These are phyloP conservation scores for Pilobolus umbonatus DNA, from an alignment of 192 early-diverging fungal genomes.

Conservation along the genomic window DNA sequence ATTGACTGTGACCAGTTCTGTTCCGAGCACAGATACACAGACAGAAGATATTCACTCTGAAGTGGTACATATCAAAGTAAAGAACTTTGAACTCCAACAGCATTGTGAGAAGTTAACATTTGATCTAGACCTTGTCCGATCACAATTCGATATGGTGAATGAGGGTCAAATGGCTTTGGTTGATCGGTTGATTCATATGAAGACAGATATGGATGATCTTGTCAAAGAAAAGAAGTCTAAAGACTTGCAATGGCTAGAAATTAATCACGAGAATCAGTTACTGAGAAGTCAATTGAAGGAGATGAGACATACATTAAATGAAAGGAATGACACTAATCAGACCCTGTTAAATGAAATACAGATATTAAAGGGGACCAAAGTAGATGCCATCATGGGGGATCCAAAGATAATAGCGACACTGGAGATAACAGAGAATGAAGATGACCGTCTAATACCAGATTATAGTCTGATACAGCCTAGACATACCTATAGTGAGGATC, in stretches of 20 bases:
- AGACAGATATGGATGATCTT: slow-evolving; percentile 21
- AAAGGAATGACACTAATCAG: too few species aligned
- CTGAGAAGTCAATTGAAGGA: slow-evolving; percentile 20
- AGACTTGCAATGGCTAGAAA: slow-evolving; percentile 4
- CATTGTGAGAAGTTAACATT: slow-evolving; percentile 19
- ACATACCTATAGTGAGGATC: too few species aligned
- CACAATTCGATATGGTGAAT: slow-evolving; percentile 25
- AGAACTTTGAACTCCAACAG: slow-evolving; percentile 31
- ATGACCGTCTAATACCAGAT: too few species aligned
- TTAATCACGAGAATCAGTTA: slow-evolving; percentile 26
- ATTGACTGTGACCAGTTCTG: neutral
- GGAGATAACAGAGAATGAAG: too few species aligned
- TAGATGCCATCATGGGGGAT: too few species aligned
- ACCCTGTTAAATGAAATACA: too few species aligned
- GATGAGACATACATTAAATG: neutral
- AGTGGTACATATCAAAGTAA: slow-evolving; percentile 25
- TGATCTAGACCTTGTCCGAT: slow-evolving; percentile 21
- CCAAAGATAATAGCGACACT: too few species aligned
- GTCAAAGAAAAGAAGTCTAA: slow-evolving; percentile 9
- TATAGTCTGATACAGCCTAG: too few species aligned
- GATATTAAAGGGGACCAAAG: too few species aligned
- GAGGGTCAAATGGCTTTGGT: slow-evolving; percentile 28
- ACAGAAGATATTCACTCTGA: slow-evolving; percentile 7
- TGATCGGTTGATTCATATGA: slow-evolving; percentile 27
- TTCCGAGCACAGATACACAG: neutral